Conservation (phyloP, 495 filamentous ascomycete genomes). For the Aspergillus wentii region DNA sequence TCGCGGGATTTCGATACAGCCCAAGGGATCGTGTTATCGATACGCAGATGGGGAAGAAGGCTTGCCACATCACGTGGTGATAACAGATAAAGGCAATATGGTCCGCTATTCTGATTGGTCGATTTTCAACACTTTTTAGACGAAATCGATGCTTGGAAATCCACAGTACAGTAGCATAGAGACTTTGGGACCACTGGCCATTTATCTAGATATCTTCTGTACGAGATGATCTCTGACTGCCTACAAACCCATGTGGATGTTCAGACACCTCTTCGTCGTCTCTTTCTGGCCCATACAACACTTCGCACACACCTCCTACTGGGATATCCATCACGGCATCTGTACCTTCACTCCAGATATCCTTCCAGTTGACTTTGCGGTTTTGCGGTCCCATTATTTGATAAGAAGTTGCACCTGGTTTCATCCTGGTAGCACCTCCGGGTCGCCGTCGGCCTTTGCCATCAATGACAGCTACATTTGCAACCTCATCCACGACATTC, state of each 20-base stretch:
- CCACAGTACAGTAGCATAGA: too few species aligned
- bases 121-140: too few species aligned
- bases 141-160: conserved; percentile 1
- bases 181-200: too few species aligned
- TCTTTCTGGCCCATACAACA: conserved; percentile 50
- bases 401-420: conserved; percentile 40
- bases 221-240: conserved; percentile 1
- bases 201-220: background rate
- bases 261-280: conserved; percentile 28
- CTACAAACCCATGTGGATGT: background rate
- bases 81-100: too few species aligned
- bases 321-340: conserved; percentile 98
- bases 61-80: conserved; percentile 7
- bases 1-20: too few species aligned
- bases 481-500: conserved; percentile 88
- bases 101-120: too few species aligned
- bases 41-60: too few species aligned
- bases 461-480: conserved; percentile 79
- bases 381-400: conserved; percentile 46
- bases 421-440: conserved; percentile 39
- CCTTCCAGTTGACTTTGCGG: conserved; percentile 61
- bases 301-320: conserved; percentile 93
- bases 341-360: conserved; percentile 84
- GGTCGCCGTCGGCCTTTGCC: conserved; percentile 55
- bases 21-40: too few species aligned